Conservation (phyloP, 371 early-diverging fungal species). For the Funneliformis caledonium region DNA sequence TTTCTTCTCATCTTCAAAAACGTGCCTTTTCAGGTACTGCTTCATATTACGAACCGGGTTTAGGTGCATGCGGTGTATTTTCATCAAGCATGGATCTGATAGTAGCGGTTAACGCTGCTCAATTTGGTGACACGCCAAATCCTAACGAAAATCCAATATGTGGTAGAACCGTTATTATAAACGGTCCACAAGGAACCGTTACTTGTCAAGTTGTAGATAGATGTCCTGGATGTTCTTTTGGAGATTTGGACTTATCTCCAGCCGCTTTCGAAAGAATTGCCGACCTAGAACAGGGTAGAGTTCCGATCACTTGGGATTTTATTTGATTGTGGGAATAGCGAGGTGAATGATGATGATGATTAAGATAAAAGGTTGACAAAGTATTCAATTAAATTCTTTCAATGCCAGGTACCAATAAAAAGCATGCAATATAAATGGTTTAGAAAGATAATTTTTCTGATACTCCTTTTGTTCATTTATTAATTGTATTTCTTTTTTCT, state of each 20-base stretch:
- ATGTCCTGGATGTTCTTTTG: conserved; percentile 53
- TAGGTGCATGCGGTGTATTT: conserved; percentile 9
- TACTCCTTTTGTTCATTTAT: too few relatives aligned
- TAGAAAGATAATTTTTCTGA: too few relatives aligned
- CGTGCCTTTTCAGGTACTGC: background rate
- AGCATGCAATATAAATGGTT: too few relatives aligned
- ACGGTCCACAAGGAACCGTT: conserved; percentile 48
- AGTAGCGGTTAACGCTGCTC: background rate
- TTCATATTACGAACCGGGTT: conserved; percentile 14
- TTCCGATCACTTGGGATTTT: too few relatives aligned
- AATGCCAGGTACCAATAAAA: too few relatives aligned
- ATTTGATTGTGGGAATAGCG: too few relatives aligned
- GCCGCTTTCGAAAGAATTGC: conserved; percentile 48
- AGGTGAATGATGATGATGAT: too few relatives aligned
- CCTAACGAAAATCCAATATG: conserved; percentile 45
- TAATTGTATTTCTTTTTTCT: too few relatives aligned
- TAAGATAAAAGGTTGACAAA: too few relatives aligned
- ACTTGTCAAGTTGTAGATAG: conserved; percentile 56
- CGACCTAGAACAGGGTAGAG: too few relatives aligned
- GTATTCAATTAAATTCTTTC: too few relatives aligned
- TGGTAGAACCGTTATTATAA: conserved; percentile 49
- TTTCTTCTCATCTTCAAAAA: background rate
- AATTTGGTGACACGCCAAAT: background rate
- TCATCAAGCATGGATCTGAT: background rate
- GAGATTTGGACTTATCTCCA: conserved; percentile 56